Conservation (phyloP, 2,329 filamentous ascomycete species). For the Colletotrichum lentis region DNA sequence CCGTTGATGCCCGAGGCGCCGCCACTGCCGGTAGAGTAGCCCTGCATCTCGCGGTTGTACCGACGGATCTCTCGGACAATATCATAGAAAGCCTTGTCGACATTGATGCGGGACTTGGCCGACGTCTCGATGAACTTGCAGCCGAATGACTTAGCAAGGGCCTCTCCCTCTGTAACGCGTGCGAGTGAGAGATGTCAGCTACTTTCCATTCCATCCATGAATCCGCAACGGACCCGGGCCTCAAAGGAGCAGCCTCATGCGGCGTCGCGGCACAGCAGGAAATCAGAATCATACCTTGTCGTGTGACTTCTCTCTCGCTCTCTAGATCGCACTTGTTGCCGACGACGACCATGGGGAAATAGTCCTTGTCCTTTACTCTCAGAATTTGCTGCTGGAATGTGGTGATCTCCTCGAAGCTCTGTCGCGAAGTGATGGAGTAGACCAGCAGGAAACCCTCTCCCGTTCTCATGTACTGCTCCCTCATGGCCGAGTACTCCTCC, state of each 20-base stretch:
- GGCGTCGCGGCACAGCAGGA: constrained; percentile 12
- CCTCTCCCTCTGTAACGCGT: constrained; percentile 77
- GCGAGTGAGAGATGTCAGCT: constrained; percentile 14
- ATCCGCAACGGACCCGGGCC: neutral
- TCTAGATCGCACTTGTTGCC: constrained; percentile 99
- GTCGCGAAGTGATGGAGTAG: constrained; percentile 96
- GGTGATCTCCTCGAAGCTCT: constrained; percentile 98
- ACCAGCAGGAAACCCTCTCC: constrained; percentile 97
- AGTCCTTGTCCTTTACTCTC: constrained; percentile 98
- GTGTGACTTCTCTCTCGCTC: constrained; percentile 86
- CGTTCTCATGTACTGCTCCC: constrained; percentile 99
- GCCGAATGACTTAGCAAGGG: constrained; percentile 83
- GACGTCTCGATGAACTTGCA: constrained; percentile 99
- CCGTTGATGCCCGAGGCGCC: constrained; percentile 68
- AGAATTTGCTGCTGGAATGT: constrained; percentile 99
- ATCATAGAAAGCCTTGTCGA: constrained; percentile 98
- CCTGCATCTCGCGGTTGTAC: constrained; percentile 98
- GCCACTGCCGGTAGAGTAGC: constrained; percentile 77
- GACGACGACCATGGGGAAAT: constrained; percentile 98
- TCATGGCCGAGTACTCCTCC: constrained; percentile 99
- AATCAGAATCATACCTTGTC: constrained; percentile 75
- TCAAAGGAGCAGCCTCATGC: neutral
- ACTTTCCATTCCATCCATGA: neutral
- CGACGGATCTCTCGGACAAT: constrained; percentile 97
- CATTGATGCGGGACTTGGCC: constrained; percentile 96